A percentile compares a stretch with the other conserved stretches of the same genome.
These are phyloP conservation scores for Russula griseocarnosa DNA, from an alignment of 768 basidiomycete species.

Conservation along the genomic window DNA sequence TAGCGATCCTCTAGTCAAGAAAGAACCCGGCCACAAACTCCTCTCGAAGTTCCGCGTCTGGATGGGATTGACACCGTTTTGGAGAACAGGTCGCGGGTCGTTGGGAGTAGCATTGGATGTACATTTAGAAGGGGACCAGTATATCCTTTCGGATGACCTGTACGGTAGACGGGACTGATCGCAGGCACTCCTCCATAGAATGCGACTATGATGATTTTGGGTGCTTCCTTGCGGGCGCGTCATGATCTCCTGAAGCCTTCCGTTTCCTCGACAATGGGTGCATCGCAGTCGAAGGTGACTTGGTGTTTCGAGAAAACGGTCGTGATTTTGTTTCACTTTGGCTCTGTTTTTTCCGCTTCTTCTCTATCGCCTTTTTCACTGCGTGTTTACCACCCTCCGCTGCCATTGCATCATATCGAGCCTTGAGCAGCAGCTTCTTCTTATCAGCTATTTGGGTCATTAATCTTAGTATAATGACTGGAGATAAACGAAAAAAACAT, in stretches of 20 bases:
- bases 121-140: constrained; percentile 51
- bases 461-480: constrained; percentile 6
- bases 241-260: constrained; percentile 9
- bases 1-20: constrained; percentile 46
- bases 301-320: constrained; percentile 47
- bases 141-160: constrained; percentile 41
- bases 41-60: constrained; percentile 57
- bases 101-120: constrained; percentile 61
- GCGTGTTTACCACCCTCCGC: constrained; percentile 72
- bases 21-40: constrained; percentile 14
- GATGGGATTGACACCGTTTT: constrained; percentile 63
- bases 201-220: constrained; percentile 24
- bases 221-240: constrained; percentile 28
- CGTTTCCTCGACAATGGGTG: constrained; percentile 19
- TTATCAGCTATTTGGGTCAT: constrained; percentile 57
- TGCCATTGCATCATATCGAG: constrained; percentile 76
- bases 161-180: not conserved
- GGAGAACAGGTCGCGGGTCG: constrained; percentile 50
- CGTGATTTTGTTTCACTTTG: constrained; percentile 88
- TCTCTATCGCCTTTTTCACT: constrained; percentile 84
- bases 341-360: constrained; percentile 79
- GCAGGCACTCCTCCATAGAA: not conserved
- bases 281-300: constrained; percentile 12
- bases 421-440: constrained; percentile 65
- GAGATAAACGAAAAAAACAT: constrained; percentile 31